Conservation (phyloP, 306 rosid species). For the Trifolium fragiferum region DNA sequence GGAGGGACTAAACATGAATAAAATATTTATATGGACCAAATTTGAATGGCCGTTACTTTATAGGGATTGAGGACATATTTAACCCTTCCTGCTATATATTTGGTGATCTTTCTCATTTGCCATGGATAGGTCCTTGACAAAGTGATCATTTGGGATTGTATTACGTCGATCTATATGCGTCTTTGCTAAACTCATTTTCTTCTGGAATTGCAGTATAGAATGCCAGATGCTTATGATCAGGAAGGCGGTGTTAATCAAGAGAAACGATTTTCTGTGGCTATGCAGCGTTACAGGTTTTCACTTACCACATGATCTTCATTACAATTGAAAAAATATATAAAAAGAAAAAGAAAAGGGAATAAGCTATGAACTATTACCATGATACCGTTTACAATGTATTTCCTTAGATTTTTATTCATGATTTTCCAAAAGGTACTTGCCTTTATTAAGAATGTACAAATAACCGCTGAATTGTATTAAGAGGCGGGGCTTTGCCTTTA, state of each 20-base stretch:
- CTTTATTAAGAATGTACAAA: neutral
- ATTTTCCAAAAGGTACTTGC: slow-evolving; percentile 26
- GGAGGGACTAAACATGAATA: neutral
- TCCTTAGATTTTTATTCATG: slow-evolving; percentile 30
- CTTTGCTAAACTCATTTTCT: slow-evolving; percentile 28
- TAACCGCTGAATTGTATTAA: neutral
- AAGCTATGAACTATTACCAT: slow-evolving; percentile 2
- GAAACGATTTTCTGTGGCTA: slow-evolving; percentile 83
- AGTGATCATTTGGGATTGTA: neutral
- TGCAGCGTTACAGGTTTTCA: slow-evolving; percentile 44
- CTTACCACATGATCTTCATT: slow-evolving; percentile 28
- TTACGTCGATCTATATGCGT: slow-evolving; percentile 24
- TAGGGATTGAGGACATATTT: neutral
- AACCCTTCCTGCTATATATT: neutral
- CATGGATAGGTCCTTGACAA: slow-evolving; percentile 17
- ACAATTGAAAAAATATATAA: neutral
- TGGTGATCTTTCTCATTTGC: slow-evolving; percentile 21
- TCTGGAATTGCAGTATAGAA: slow-evolving; percentile 75
- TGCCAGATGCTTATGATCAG: slow-evolving; percentile 93
- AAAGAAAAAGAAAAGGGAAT: slow-evolving; percentile 17
- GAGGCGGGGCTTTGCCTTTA: neutral
- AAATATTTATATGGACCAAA: slow-evolving; percentile 1
- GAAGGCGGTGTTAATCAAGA: slow-evolving; percentile 88
- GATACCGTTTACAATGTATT: slow-evolving; percentile 8
- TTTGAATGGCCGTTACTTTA: neutral